Percentiles rank a stretch among this genome's conserved stretches.
Conservation (phyloP, 2,329 filamentous ascomycete genomes). For the Shiraia bambusicola region DNA sequence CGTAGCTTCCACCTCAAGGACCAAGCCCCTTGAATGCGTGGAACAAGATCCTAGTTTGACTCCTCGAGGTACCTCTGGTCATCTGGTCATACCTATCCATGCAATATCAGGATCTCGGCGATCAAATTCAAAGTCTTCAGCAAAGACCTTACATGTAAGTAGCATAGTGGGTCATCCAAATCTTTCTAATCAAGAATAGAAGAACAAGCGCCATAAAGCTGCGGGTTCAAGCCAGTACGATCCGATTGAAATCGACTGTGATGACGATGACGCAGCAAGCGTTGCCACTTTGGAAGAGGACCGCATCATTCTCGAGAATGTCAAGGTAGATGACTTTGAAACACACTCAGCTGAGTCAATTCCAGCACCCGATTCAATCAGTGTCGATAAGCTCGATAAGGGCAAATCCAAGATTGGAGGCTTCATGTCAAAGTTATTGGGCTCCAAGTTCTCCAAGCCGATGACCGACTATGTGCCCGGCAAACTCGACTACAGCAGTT, state of each 20-base stretch:
- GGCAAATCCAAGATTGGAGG: conserved; percentile 27
- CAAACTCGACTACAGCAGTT: conserved; percentile 59
- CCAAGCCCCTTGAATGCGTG: conserved; percentile 28
- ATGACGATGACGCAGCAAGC: conserved; percentile 48
- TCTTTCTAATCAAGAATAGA: conserved; percentile 7
- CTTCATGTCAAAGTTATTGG: conserved; percentile 28
- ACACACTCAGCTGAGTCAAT: conserved; percentile 9
- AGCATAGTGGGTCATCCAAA: neutral
- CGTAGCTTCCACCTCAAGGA: conserved; percentile 8
- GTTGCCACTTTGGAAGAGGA: conserved; percentile 55
- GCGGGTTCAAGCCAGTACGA: conserved; percentile 34
- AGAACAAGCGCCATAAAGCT: conserved; percentile 34
- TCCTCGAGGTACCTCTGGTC: conserved; percentile 45
- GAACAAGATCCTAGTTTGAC: conserved; percentile 47
- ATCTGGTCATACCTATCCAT: conserved; percentile 56
- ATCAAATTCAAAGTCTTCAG: conserved; percentile 20
- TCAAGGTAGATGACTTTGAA: conserved; percentile 10
- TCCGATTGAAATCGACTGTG: conserved; percentile 40
- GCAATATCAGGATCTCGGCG: conserved; percentile 52
- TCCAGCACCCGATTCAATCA: conserved; percentile 26
- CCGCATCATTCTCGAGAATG: conserved; percentile 43
- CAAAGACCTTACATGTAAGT: no score
- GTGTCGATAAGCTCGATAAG: conserved; percentile 2
- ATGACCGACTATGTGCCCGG: conserved; percentile 68
- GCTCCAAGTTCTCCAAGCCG: conserved; percentile 24